These are phyloP conservation scores for Setaria viridis DNA, from an alignment of 202 grass and related monocot species.

Conservation along the genomic window DNA sequence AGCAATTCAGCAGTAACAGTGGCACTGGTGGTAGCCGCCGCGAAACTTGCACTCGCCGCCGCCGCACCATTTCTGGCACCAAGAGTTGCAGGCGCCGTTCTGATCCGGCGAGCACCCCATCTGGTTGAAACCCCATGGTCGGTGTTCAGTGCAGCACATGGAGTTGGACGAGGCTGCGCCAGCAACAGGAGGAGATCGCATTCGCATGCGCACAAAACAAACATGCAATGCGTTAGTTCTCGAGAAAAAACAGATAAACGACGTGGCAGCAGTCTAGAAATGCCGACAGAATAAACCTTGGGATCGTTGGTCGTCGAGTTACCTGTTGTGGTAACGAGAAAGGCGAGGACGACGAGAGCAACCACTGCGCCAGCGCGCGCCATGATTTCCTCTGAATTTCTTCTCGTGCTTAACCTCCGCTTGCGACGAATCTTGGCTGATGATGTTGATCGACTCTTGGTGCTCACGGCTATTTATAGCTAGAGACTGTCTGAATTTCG, in stretches of 20 bases:
- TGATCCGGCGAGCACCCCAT: background rate
- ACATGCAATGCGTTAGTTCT: background rate
- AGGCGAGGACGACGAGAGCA: background rate
- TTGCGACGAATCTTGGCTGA: background rate
- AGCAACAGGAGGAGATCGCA: background rate
- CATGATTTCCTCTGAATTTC: background rate
- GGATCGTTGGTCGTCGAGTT: no score
- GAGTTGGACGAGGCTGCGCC: background rate
- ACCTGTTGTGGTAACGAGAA: background rate
- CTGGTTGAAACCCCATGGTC: background rate
- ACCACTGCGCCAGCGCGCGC: background rate
- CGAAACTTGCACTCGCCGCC: conserved; percentile 6
- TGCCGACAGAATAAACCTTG: background rate
- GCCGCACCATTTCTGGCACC: background rate
- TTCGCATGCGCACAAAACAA: background rate
- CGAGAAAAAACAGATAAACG: background rate
- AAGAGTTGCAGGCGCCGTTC: background rate
- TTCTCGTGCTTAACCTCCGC: background rate
- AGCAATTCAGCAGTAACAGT: conserved; percentile 4
- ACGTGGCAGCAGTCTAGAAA: background rate
- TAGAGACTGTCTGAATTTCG: background rate
- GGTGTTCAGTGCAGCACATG: background rate
- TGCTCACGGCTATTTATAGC: background rate
- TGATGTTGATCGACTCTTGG: background rate
- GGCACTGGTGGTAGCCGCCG: background rate